Conservation (phyloP, 2,329 filamentous ascomycete genomes). For the Hymenoscyphus fraxineus region DNA sequence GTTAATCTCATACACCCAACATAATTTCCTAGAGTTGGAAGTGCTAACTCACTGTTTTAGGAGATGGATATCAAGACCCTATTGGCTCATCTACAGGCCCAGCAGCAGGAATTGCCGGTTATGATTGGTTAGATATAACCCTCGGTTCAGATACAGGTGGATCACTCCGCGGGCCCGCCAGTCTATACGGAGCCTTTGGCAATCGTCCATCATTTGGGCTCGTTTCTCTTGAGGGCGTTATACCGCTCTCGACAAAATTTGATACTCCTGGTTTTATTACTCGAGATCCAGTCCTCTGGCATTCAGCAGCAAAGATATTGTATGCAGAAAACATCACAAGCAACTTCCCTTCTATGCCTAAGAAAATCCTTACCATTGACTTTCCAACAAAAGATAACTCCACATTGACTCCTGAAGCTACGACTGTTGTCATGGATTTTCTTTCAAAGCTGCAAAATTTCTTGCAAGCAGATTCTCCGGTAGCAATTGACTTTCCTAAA, state of each 20-base stretch:
- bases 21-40: background rate
- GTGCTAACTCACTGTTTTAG: slow-evolving; percentile 21
- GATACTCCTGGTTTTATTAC: slow-evolving; percentile 46
- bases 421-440: slow-evolving; percentile 41
- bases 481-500: slow-evolving; percentile 15
- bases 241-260: slow-evolving; percentile 45
- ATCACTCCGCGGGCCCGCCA: slow-evolving; percentile 45
- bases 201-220: slow-evolving; percentile 47
- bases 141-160: slow-evolving; percentile 49
- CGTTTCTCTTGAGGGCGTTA: slow-evolving; percentile 44
- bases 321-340: slow-evolving; percentile 45
- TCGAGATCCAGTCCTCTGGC: slow-evolving; percentile 43
- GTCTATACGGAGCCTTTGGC: slow-evolving; percentile 47
- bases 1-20: background rate
- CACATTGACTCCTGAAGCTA: slow-evolving; percentile 33
- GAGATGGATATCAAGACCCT: slow-evolving; percentile 46
- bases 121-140: slow-evolving; percentile 47
- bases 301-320: slow-evolving; percentile 41
- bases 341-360: slow-evolving; percentile 38
- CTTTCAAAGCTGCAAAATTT: slow-evolving; percentile 42
- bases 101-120: slow-evolving; percentile 43
- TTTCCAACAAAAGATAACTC: slow-evolving; percentile 38
- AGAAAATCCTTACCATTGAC: slow-evolving; percentile 39
- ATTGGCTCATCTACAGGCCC: slow-evolving; percentile 45
- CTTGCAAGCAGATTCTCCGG: slow-evolving; percentile 37